Evolutionary conservation across 345 rosid genomes (phyloP).

Genomic region (Syzygium aromaticum): DNA sequence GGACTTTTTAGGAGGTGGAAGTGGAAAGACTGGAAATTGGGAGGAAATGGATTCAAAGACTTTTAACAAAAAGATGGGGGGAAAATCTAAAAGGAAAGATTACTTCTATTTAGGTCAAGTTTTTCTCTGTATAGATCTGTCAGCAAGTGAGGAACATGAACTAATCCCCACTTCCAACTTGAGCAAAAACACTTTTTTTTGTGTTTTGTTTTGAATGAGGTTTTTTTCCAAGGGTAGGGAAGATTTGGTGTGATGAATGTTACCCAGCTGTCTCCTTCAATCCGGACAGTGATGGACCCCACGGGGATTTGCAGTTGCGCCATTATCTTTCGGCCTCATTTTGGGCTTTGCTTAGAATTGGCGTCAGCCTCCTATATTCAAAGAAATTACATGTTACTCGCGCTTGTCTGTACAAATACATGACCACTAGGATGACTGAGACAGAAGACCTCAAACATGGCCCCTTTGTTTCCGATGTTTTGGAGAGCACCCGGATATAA

Average conservation of each 20-base stretch:
- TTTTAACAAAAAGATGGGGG: background rate
- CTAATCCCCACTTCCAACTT: background rate
- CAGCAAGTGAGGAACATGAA: constrained; percentile 2
- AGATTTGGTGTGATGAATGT: background rate
- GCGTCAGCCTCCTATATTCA: background rate
- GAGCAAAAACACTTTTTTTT: background rate
- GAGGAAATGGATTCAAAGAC: background rate
- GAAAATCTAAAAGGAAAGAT: background rate
- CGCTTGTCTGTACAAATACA: background rate
- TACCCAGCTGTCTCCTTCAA: constrained; percentile 28
- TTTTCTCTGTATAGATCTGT: background rate
- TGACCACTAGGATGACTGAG: background rate
- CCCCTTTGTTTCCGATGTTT: background rate
- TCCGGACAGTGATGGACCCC: constrained; percentile 15
- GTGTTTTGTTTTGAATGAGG: background rate
- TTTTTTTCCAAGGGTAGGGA: background rate
- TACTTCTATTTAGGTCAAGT: background rate
- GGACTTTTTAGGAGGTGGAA: constrained; percentile 18
- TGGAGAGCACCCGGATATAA: background rate
- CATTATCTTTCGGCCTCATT: background rate
- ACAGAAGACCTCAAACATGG: background rate
- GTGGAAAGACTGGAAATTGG: background rate
- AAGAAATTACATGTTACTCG: background rate
- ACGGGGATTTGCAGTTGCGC: background rate
- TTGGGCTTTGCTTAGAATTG: background rate